Conservation (phyloP, 1,139 yeast genomes). For the Magnusiomyces fungicola region DNA sequence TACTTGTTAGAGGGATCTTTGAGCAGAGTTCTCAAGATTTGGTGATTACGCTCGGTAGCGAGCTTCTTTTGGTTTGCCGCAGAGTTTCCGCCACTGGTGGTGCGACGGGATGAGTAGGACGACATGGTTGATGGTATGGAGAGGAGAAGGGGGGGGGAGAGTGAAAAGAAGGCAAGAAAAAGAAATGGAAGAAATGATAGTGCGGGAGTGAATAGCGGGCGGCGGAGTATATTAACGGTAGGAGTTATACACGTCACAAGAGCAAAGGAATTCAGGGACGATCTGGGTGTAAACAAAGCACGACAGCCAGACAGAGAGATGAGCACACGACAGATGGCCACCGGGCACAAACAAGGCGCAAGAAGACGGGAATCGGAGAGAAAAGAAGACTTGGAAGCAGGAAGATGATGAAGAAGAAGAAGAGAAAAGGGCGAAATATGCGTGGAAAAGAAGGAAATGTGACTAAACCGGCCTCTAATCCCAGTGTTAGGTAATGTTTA, state of each 20-base stretch:
- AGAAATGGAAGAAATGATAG: neutral
- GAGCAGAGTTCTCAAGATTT: slow-evolving; percentile 62
- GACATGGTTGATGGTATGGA: neutral
- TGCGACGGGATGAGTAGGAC: neutral
- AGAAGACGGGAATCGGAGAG: too few relatives aligned
- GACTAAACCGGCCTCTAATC: too few relatives aligned
- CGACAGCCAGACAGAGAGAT: too few relatives aligned
- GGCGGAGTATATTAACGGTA: too few relatives aligned
- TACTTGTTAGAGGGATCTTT: slow-evolving; percentile 66
- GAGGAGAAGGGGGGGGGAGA: neutral
- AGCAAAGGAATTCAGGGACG: too few relatives aligned
- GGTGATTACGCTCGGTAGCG: slow-evolving; percentile 45
- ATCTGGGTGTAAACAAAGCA: too few relatives aligned
- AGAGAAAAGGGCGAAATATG: neutral
- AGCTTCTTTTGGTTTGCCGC: slow-evolving; percentile 13
- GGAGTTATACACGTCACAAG: too few relatives aligned
- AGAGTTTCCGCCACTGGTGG: neutral
- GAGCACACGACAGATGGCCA: too few relatives aligned
- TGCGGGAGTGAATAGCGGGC: too few relatives aligned
- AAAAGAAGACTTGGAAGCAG: neutral
- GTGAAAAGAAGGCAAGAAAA: neutral
- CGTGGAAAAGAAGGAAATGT: too few relatives aligned
- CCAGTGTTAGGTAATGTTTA: too few relatives aligned
- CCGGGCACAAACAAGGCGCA: too few relatives aligned
- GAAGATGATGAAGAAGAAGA: neutral